Evolutionary conservation across 345 rosid genomes (phyloP).

Genomic region (Cardamine occulta): DNA sequence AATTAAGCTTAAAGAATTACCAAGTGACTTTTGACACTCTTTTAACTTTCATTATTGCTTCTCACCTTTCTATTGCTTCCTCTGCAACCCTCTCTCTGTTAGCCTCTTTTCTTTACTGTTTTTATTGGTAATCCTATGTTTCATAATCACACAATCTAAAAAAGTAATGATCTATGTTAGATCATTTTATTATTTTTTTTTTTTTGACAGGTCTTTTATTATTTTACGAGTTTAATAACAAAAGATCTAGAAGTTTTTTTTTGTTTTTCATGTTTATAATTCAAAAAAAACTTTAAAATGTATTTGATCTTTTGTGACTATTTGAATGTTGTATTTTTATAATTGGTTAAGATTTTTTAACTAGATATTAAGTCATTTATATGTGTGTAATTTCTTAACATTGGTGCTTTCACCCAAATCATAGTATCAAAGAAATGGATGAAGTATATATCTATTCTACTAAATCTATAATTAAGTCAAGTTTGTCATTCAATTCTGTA

Average conservation of each 20-base stretch:
- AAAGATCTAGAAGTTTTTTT: not conserved
- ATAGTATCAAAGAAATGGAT: no score
- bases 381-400: not conserved
- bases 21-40: slow-evolving; percentile 30
- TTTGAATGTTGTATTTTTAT: not conserved
- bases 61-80: slow-evolving; percentile 37
- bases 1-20: slow-evolving; percentile 42
- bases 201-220: not conserved
- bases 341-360: not conserved
- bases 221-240: not conserved
- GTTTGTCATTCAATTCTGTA: not conserved
- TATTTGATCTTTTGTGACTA: not conserved
- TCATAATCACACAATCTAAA: not conserved
- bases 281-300: not conserved
- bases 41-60: slow-evolving; percentile 42
- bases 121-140: slow-evolving; percentile 4
- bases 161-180: not conserved
- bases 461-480: no score
- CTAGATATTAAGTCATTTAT: not conserved
- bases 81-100: slow-evolving; percentile 28
- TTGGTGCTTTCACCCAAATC: not conserved
- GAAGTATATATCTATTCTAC: not conserved
- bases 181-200: no score
- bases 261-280: not conserved
- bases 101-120: not conserved